Conservation (phyloP, 129 eudicot species). For the Kitagawia praeruptora region DNA sequence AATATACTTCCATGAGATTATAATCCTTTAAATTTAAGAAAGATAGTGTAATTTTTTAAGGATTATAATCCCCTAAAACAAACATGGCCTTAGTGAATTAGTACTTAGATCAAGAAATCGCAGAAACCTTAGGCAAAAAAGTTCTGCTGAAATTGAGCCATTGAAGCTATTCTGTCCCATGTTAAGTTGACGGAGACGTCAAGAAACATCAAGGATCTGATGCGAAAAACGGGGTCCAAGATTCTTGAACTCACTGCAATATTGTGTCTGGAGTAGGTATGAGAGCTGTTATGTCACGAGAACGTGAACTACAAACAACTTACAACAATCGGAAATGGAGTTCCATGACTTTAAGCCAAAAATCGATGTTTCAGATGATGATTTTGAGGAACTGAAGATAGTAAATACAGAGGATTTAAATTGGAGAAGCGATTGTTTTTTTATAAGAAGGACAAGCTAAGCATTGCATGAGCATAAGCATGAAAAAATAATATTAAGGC, state of each 20-base stretch:
- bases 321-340: slow-evolving; percentile 34
- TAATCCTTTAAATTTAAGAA: too few species aligned
- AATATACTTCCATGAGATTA: too few species aligned
- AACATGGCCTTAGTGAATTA: slow-evolving; percentile 23
- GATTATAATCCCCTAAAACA: too few species aligned
- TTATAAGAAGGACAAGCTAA: slow-evolving; percentile 22
- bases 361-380: not conserved
- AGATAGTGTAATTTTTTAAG: too few species aligned
- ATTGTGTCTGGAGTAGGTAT: not conserved
- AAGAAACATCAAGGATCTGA: slow-evolving; percentile 27
- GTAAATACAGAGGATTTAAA: slow-evolving; percentile 10
- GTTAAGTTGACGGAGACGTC: slow-evolving; percentile 44
- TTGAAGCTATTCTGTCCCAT: slow-evolving; percentile 30
- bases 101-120: slow-evolving; percentile 33
- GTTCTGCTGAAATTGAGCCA: slow-evolving; percentile 30
- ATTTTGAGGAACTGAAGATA: not conserved
- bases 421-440: slow-evolving; percentile 24
- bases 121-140: slow-evolving; percentile 25
- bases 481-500: not conserved
- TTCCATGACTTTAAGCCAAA: slow-evolving; percentile 35
- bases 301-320: slow-evolving; percentile 22
- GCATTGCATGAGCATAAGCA: too few species aligned
- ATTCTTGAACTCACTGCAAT: slow-evolving; percentile 12
- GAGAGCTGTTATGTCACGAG: slow-evolving; percentile 16
- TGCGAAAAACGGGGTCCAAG: slow-evolving; percentile 32